Evolutionary conservation across 495 filamentous ascomycete species (phyloP), one percentile per base, ranked within the genome.

Genomic region (Penicillium robsamsonii): DNA sequence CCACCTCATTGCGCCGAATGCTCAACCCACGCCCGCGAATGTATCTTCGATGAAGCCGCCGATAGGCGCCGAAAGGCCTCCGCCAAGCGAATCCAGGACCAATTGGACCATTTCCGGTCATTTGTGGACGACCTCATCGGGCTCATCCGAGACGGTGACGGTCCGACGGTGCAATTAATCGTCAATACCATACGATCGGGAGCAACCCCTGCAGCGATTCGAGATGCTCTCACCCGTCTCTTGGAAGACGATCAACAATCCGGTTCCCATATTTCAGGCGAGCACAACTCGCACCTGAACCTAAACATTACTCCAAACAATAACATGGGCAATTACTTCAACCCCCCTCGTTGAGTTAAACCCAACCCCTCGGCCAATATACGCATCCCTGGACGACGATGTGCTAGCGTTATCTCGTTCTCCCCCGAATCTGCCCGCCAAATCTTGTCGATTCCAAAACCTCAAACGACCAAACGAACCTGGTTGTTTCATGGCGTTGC

Each of bases 1-100:
- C 63, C 59, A 20, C 63, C 55, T 13, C 58, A 60, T 24, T 77
- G 74, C 48, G 52, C 65, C 5, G 73, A 77, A 70, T 77, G 75
- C 52, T 38, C 52, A 8, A 45, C 63, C 4, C 75, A 77, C 52
- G 51, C 50, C 22, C 67, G 72, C 31, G 67, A 73, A 30, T 77
- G 75, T 56, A 22, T 73, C 33, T 70, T 71, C 59, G 71, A 77
- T 49, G 67, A 73, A 59, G 46, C 53, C 44, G 64, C 69, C 53
- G 75, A 77, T 51, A 75, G 61, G 57, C 75, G 75, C 10, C 75
- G 75, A 42, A 77, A 77, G 56, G 65, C 68, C 8, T 53, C 66
- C n/a, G 69, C 66, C 17, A 66, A 63, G 27, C 59, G 59, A 25
- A 67, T 67, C 2, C 63, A 74, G 35, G 67, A 75, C 9, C 61